These are phyloP conservation scores for Mortierella sp. DNA, from an alignment of 371 early-diverging fungal species.

Conservation along the genomic window DNA sequence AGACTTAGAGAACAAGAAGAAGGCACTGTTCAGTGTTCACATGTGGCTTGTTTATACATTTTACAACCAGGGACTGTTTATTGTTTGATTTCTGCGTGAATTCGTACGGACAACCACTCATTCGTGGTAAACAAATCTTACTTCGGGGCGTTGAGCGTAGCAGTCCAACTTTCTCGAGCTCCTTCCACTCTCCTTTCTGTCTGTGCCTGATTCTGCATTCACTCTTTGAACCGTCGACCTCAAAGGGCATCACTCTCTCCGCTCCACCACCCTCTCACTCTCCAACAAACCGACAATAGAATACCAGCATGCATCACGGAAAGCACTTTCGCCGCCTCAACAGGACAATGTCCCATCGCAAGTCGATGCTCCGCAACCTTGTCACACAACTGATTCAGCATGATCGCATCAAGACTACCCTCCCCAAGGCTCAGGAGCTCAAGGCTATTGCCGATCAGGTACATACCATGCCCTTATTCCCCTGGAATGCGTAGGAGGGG, in stretches of 20 bases:
- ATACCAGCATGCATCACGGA: conserved; percentile 76
- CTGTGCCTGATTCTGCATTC: conserved; percentile 1
- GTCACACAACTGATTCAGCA: conserved; percentile 89
- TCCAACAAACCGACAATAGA: neutral
- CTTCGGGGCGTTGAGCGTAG: neutral
- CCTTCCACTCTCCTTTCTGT: neutral
- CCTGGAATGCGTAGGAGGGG: no score
- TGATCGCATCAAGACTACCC: conserved; percentile 94
- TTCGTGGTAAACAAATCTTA: conserved; percentile 13
- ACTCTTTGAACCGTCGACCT: neutral
- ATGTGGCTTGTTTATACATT: no score
- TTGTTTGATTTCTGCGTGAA: no score
- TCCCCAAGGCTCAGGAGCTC: conserved; percentile 95
- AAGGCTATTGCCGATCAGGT: conserved; percentile 89
- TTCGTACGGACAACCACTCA: neutral
- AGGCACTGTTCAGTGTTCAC: no score
- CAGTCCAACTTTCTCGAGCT: neutral
- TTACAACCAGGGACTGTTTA: no score
- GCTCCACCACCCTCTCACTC: neutral
- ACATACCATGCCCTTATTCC: neutral
- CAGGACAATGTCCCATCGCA: conserved; percentile 82
- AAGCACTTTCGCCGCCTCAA: conserved; percentile 79
- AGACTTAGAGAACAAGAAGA: no score
- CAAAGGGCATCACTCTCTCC: neutral
- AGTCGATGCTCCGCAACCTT: conserved; percentile 88